Evolutionary conservation across 768 basidiomycete species (phyloP).

Genomic region (Filobasidium floriforme): DNA sequence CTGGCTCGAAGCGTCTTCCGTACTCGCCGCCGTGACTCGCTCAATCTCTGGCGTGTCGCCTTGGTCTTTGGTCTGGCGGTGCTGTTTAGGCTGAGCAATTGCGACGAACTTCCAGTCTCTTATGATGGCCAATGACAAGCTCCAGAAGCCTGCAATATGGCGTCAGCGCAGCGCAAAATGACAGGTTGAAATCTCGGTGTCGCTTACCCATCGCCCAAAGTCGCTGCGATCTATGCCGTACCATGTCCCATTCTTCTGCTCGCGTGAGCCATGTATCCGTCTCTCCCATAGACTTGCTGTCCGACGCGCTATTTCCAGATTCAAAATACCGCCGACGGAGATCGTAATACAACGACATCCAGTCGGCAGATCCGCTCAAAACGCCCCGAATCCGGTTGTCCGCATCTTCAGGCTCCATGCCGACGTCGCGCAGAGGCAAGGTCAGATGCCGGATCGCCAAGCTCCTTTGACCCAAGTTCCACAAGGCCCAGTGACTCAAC

Average conservation of each 20-base stretch:
- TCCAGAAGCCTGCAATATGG: not conserved
- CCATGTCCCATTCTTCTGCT: conserved; percentile 47
- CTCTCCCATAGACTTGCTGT: conserved; percentile 85
- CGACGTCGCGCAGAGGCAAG: not conserved
- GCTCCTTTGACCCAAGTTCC: conserved; percentile 81
- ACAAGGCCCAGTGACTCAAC: conserved; percentile 93
- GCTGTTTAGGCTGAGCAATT: conserved; percentile 5
- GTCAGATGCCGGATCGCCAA: conserved; percentile 78
- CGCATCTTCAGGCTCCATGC: not conserved
- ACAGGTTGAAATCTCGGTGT: not conserved
- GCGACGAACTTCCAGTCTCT: conserved; percentile 4
- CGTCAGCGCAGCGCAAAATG: not conserved
- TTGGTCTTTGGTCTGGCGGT: not conserved
- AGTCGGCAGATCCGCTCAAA: conserved; percentile 6
- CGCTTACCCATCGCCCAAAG: conserved; percentile 86
- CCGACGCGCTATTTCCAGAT: conserved; percentile 62
- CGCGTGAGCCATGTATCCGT: conserved; percentile 46
- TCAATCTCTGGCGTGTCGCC: no score
- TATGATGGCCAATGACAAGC: not conserved
- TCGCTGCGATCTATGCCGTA: conserved; percentile 84
- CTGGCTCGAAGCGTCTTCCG: not conserved
- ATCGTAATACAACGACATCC: not conserved
- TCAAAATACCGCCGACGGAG: not conserved
- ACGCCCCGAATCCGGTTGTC: not conserved
- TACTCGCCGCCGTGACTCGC: not conserved